A percentile compares a stretch with the other conserved stretches of the same genome.
Conservation (phyloP, 2,329 filamentous ascomycete genomes). For the Sporothrix phasma region DNA sequence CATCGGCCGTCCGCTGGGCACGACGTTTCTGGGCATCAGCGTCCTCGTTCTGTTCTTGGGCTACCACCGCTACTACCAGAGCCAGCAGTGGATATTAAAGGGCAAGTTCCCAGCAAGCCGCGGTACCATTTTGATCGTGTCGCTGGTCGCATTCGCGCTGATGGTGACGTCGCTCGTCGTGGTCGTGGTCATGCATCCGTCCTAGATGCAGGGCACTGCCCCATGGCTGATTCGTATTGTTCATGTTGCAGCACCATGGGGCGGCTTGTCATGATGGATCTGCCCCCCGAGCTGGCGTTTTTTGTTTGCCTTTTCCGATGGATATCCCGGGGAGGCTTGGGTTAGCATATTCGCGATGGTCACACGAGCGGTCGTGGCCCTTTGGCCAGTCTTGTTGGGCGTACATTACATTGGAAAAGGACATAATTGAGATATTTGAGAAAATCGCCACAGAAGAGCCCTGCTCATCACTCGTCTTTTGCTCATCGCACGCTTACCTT, state of each 20-base stretch:
- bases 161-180: constrained; percentile 52
- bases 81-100: constrained; percentile 67
- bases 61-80: constrained; percentile 68
- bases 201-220: not conserved
- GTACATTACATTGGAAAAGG: not conserved
- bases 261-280: not conserved
- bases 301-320: not conserved
- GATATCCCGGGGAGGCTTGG: not conserved
- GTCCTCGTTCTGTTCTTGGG: constrained; percentile 67
- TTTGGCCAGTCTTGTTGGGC: not conserved
- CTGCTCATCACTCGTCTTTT: not conserved
- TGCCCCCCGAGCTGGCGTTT: not conserved
- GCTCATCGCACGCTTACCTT: not conserved
- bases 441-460: not conserved
- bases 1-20: constrained; percentile 64
- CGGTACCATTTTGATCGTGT: constrained; percentile 62
- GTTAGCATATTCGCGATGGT: not conserved
- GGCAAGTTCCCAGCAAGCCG: constrained; percentile 73
- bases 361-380: not conserved
- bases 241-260: not conserved
- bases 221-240: not conserved
- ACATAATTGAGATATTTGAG: not conserved
- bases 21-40: constrained; percentile 65
- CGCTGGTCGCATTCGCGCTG: constrained; percentile 52
- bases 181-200: constrained; percentile 45